phyloP scores from a whole-genome alignment of 768 basidiomycete species.

The Leccinum olivaceopallidum region DNA sequence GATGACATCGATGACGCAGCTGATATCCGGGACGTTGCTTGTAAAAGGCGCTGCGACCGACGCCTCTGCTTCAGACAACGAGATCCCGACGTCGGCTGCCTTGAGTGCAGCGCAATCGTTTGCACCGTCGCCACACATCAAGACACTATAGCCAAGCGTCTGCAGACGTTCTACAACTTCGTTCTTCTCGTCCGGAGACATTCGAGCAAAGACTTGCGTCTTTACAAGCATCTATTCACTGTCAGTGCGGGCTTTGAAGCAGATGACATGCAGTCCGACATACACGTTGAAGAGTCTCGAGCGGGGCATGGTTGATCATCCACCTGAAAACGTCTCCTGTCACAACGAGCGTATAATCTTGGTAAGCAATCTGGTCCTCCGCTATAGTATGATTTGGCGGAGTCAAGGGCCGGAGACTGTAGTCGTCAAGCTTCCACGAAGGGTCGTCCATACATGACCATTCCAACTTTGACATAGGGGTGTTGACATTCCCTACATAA shows the following conservation, averaged over 20 bases:
- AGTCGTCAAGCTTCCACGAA: slow-evolving; percentile 81
- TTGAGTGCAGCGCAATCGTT: slow-evolving; percentile 99
- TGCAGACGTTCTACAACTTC: slow-evolving; percentile 96
- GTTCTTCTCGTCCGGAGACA: slow-evolving; percentile 99
- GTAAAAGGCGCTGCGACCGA: slow-evolving; percentile 99
- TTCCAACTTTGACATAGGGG: slow-evolving; percentile 63
- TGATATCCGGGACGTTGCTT: slow-evolving; percentile 88
- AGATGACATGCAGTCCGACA: background rate
- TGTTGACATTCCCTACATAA: slow-evolving; percentile 51
- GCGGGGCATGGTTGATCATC: slow-evolving; percentile 94
- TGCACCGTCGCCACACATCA: slow-evolving; percentile 99
- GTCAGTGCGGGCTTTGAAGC: background rate
- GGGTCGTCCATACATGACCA: slow-evolving; percentile 95
- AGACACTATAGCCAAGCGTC: slow-evolving; percentile 89
- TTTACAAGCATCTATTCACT: slow-evolving; percentile 90
- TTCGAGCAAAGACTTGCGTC: slow-evolving; percentile 93
- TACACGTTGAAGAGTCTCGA: slow-evolving; percentile 93
- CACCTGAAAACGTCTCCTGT: slow-evolving; percentile 97
- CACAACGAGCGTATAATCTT: slow-evolving; percentile 89
- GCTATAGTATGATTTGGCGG: slow-evolving; percentile 76
- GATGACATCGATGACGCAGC: slow-evolving; percentile 95
- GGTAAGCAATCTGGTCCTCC: slow-evolving; percentile 67
- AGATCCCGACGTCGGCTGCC: slow-evolving; percentile 97
- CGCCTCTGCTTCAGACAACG: slow-evolving; percentile 96
- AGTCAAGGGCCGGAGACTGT: slow-evolving; percentile 78